Conservation (phyloP, 495 filamentous ascomycete genomes). For the Cairneyella variabilis region DNA sequence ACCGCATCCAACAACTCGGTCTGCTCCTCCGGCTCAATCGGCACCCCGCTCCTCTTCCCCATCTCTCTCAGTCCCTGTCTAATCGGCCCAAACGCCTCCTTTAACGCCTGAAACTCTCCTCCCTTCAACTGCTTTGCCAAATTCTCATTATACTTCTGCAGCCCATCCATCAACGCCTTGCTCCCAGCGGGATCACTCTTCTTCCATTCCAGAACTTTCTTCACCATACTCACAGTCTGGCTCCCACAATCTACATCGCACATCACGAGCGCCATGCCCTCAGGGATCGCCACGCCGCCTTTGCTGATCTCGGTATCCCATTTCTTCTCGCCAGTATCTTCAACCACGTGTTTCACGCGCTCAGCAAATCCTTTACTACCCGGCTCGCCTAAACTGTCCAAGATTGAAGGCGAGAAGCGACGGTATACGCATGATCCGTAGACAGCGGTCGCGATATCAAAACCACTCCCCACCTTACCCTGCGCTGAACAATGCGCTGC, state of each 20-base stretch:
- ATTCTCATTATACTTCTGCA: slow-evolving; percentile 72
- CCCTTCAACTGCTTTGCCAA: slow-evolving; percentile 59
- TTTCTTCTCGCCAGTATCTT: slow-evolving; percentile 46
- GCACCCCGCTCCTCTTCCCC: slow-evolving; percentile 70
- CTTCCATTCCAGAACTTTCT: slow-evolving; percentile 81
- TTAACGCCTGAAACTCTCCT: slow-evolving; percentile 31
- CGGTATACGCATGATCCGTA: slow-evolving; percentile 88
- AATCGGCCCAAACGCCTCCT: slow-evolving; percentile 34
- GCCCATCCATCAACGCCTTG: slow-evolving; percentile 60
- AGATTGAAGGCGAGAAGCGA: slow-evolving; percentile 78
- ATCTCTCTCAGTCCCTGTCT: slow-evolving; percentile 64
- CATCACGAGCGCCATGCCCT: slow-evolving; percentile 72
- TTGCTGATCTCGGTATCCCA: slow-evolving; percentile 81
- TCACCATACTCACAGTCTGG: slow-evolving; percentile 94
- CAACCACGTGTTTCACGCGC: slow-evolving; percentile 60
- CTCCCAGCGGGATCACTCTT: slow-evolving; percentile 63
- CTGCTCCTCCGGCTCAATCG: slow-evolving; percentile 86
- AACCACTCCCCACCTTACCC: slow-evolving; percentile 93
- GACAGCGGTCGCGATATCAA: slow-evolving; percentile 92
- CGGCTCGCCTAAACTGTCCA: slow-evolving; percentile 60
- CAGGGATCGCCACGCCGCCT: slow-evolving; percentile 55
- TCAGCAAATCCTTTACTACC: slow-evolving; percentile 60
- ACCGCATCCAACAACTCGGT: slow-evolving; percentile 73
- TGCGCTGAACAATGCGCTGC: slow-evolving; percentile 93
- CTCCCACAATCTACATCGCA: slow-evolving; percentile 94